Percentiles rank a stretch among this genome's conserved stretches.
phyloP scores from a whole-genome alignment of 2,329 filamentous ascomycete species.

The Thelonectria discophora region DNA sequence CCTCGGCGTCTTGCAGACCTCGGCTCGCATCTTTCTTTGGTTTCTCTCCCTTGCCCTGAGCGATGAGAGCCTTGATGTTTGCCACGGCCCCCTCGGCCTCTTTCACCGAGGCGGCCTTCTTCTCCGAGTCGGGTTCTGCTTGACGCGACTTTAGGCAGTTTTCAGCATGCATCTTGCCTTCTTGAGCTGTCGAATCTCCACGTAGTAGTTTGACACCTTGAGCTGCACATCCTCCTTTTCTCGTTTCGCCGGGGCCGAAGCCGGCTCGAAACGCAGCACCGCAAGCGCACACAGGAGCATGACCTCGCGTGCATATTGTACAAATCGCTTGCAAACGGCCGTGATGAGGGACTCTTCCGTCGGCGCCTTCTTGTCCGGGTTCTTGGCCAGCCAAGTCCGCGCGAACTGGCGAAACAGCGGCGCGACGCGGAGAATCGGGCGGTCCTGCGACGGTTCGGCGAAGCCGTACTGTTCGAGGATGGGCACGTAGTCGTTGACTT shows the following conservation, averaged over 20 bases:
- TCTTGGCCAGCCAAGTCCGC: background rate
- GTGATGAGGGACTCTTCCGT: background rate
- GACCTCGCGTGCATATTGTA: background rate
- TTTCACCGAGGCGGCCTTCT: background rate
- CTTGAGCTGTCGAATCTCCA: background rate
- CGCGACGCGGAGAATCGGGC: conserved; percentile 1
- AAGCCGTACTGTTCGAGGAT: conserved; percentile 9
- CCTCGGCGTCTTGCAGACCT: background rate
- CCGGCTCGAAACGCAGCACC: background rate
- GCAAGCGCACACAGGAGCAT: conserved; percentile 12
- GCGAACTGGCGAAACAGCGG: conserved; percentile 1
- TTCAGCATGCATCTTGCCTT: background rate
- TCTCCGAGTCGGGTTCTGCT: background rate
- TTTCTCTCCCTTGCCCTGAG: background rate
- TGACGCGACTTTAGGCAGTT: background rate
- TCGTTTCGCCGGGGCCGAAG: conserved; percentile 1
- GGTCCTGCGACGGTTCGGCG: conserved; percentile 10
- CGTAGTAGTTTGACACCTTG: conserved; percentile 3
- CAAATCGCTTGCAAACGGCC: background rate
- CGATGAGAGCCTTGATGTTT: background rate
- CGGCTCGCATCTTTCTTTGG: no score
- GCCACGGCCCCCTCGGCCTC: conserved; percentile 2
- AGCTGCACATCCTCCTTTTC: conserved; percentile 1
- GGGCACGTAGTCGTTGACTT: conserved; percentile 6
- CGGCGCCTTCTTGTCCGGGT: background rate